Conservation (phyloP, 2,329 filamentous ascomycete species). For the Clarireedia paspali region DNA sequence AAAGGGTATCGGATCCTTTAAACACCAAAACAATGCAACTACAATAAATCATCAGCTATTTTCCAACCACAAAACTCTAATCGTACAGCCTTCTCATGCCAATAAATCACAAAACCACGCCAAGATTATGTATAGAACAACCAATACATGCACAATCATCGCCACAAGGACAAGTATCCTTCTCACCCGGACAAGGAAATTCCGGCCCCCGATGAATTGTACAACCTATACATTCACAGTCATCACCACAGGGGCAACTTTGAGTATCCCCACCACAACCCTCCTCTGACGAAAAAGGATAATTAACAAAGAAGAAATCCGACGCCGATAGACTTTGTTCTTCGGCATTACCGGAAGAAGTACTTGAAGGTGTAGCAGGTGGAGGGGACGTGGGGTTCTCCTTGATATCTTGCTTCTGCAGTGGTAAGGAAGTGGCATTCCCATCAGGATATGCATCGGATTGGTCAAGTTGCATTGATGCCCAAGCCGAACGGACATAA, state of each 20-base stretch:
- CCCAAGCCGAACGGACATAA: conserved; percentile 41
- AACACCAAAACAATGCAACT: too few species aligned
- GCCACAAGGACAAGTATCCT: conserved; percentile 46
- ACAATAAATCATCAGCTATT: too few species aligned
- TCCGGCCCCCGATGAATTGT: conserved; percentile 39
- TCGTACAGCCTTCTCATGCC: neutral
- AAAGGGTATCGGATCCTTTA: too few species aligned
- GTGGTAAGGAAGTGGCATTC: conserved; percentile 7
- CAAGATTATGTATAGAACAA: conserved; percentile 42
- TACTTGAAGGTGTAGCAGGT: conserved; percentile 24
- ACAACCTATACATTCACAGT: conserved; percentile 51
- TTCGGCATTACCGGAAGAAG: conserved; percentile 30
- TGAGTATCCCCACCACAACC: conserved; percentile 41
- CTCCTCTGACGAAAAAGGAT: conserved; percentile 37
- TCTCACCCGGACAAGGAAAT: conserved; percentile 32
- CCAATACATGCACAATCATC: conserved; percentile 51
- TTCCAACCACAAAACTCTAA: too few species aligned
- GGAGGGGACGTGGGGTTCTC: conserved; percentile 20
- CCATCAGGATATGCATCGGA: conserved; percentile 10
- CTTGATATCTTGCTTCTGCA: neutral
- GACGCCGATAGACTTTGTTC: conserved; percentile 40
- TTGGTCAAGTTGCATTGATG: conserved; percentile 20
- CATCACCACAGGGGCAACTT: conserved; percentile 50
- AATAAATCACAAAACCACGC: neutral
- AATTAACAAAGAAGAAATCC: conserved; percentile 54